phyloP scores from a whole-genome alignment of 306 rosid species.

The Sicyos baderoa region DNA sequence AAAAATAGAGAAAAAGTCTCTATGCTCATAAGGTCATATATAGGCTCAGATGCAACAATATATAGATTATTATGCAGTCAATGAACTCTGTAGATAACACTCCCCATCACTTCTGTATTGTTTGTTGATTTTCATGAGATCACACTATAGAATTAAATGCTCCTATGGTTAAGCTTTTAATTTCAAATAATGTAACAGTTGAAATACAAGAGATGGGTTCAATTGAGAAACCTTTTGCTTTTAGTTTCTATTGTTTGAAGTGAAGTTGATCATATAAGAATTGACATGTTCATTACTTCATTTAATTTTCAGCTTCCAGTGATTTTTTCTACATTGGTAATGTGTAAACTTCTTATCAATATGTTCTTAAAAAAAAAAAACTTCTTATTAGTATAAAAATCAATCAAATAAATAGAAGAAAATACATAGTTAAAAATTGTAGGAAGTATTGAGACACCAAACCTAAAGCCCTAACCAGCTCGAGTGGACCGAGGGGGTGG shows the following conservation, averaged over 20 bases:
- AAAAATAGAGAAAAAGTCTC: conserved; percentile 26
- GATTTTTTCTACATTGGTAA: too few species aligned
- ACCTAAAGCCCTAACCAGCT: too few species aligned
- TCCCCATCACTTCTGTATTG: background rate
- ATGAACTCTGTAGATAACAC: conserved; percentile 7
- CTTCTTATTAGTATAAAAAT: too few species aligned
- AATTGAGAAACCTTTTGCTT: background rate
- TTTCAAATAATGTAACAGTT: background rate
- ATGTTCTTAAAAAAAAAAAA: too few species aligned
- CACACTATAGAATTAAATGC: background rate
- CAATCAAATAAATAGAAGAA: too few species aligned
- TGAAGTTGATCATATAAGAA: background rate
- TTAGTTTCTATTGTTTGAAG: background rate
- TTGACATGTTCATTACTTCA: background rate
- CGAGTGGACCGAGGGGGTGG: too few species aligned
- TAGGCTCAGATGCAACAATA: conserved; percentile 6
- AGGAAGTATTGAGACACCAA: too few species aligned
- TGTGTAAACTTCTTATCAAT: too few species aligned
- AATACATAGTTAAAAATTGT: too few species aligned
- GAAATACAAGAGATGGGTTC: background rate
- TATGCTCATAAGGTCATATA: conserved; percentile 15
- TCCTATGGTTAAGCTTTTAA: background rate
- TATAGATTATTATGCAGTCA: too few species aligned
- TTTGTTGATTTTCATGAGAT: background rate
- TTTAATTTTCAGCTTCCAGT: too few species aligned